Conservation (phyloP, 1,284 basidiomycete species). For the Porogramme epimiltina region DNA sequence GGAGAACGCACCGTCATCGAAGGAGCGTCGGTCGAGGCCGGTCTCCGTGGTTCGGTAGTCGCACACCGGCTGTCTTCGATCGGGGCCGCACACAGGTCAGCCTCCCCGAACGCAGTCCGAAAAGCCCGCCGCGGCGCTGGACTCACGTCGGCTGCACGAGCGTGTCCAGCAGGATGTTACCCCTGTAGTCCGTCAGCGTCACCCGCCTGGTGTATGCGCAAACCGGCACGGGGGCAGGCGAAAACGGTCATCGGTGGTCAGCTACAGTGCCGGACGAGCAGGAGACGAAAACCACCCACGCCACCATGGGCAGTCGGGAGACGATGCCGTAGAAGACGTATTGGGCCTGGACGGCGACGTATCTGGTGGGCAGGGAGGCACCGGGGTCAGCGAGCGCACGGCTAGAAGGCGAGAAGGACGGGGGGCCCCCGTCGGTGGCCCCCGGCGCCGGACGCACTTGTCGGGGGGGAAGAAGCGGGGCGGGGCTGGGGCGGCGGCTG, state of each 20-base stretch:
- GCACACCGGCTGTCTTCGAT: slow-evolving; percentile 46
- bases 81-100: slow-evolving; percentile 2
- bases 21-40: slow-evolving; percentile 42
- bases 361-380: slow-evolving; percentile 34
- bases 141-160: slow-evolving; percentile 57
- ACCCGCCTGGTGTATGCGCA: slow-evolving; percentile 42
- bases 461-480: slow-evolving; percentile 24
- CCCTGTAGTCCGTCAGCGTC: slow-evolving; percentile 49
- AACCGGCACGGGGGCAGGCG: no score
- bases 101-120: background rate
- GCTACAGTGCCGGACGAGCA: slow-evolving; percentile 19
- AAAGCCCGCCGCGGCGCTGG: no score
- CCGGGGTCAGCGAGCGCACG: background rate
- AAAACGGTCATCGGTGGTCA: slow-evolving; percentile 30
- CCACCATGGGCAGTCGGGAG: slow-evolving; percentile 49
- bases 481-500: background rate
- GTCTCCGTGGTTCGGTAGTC: slow-evolving; percentile 52
- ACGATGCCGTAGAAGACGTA: slow-evolving; percentile 44
- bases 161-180: slow-evolving; percentile 50
- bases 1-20: slow-evolving; percentile 40
- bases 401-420: background rate
- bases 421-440: background rate
- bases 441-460: slow-evolving; percentile 23
- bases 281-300: slow-evolving; percentile 39
- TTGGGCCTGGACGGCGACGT: slow-evolving; percentile 48